Conservation (phyloP, 2,329 filamentous ascomycete species). For the Cryphonectria japonica region DNA sequence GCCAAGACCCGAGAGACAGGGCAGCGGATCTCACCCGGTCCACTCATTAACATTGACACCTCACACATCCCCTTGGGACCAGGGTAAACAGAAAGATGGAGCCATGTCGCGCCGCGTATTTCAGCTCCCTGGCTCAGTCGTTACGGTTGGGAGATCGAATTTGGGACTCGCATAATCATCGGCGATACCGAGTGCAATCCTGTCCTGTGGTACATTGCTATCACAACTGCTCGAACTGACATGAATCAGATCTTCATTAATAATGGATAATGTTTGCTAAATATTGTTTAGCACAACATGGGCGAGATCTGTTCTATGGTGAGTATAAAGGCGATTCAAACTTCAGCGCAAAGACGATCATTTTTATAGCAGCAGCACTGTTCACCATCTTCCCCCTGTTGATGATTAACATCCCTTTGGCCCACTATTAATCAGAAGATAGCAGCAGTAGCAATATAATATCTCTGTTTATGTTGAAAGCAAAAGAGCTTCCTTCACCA, state of each 20-base stretch:
- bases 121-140: background rate
- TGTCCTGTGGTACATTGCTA: background rate
- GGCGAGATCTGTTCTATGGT: background rate
- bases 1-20: background rate
- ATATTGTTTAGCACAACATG: background rate
- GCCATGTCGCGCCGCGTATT: background rate
- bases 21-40: conserved; percentile 2
- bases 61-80: background rate
- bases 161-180: background rate
- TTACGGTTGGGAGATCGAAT: background rate
- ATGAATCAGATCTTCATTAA: background rate
- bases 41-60: conserved; percentile 9
- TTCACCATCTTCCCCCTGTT: background rate
- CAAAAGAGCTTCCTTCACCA: too few relatives aligned
- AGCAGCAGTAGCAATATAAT: too few relatives aligned
- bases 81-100: background rate
- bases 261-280: background rate
- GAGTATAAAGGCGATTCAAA: background rate
- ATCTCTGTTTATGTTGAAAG: background rate
- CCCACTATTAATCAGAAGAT: background rate
- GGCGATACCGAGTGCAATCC: background rate
- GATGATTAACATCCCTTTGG: background rate
- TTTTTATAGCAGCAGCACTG: background rate
- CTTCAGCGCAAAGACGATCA: background rate
- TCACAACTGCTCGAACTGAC: background rate